These are phyloP conservation scores for Globisporangium canariense DNA, from an alignment of 352 stramenopile species.

Conservation along the genomic window DNA sequence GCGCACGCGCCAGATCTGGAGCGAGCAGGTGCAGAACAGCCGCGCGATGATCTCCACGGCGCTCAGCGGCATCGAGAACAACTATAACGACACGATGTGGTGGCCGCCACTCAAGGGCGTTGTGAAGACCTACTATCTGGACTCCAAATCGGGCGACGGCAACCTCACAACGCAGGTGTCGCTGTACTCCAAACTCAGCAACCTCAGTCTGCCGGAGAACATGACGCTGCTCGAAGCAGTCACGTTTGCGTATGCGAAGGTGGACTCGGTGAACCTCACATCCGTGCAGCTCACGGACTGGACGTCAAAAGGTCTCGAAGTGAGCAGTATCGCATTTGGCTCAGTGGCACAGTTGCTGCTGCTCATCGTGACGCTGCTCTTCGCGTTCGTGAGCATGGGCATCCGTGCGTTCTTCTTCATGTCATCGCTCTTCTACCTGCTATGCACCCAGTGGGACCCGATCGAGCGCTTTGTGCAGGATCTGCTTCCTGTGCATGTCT, in stretches of 20 bases:
- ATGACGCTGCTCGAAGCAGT: slow-evolving; percentile 78
- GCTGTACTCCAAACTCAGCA: slow-evolving; percentile 46
- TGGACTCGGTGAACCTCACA: slow-evolving; percentile 84
- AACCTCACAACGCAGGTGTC: slow-evolving; percentile 46
- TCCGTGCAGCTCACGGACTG: slow-evolving; percentile 83
- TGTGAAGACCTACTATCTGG: slow-evolving; percentile 82
- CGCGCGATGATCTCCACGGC: slow-evolving; percentile 78
- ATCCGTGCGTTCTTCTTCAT: slow-evolving; percentile 88
- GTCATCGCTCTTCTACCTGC: slow-evolving; percentile 82
- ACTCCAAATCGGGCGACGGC: slow-evolving; percentile 53
- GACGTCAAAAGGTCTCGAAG: slow-evolving; percentile 82
- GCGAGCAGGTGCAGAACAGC: slow-evolving; percentile 79
- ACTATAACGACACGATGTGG: slow-evolving; percentile 90
- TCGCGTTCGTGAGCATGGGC: slow-evolving; percentile 84
- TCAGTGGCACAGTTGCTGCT: slow-evolving; percentile 82
- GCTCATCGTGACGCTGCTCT: slow-evolving; percentile 67
- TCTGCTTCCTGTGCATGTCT: slow-evolving; percentile 67
- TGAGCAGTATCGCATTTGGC: slow-evolving; percentile 77
- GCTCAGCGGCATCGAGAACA: slow-evolving; percentile 74
- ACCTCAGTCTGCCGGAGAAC: slow-evolving; percentile 58
- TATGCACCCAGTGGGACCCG: slow-evolving; percentile 85
- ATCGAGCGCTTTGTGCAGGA: slow-evolving; percentile 83
- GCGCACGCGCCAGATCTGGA: slow-evolving; percentile 74
- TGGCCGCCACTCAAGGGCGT: slow-evolving; percentile 81
- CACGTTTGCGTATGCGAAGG: slow-evolving; percentile 76